Percentiles rank a stretch among this genome's conserved stretches.
phyloP scores from a whole-genome alignment of 495 filamentous ascomycete genomes.

The Xylaria grammica region DNA sequence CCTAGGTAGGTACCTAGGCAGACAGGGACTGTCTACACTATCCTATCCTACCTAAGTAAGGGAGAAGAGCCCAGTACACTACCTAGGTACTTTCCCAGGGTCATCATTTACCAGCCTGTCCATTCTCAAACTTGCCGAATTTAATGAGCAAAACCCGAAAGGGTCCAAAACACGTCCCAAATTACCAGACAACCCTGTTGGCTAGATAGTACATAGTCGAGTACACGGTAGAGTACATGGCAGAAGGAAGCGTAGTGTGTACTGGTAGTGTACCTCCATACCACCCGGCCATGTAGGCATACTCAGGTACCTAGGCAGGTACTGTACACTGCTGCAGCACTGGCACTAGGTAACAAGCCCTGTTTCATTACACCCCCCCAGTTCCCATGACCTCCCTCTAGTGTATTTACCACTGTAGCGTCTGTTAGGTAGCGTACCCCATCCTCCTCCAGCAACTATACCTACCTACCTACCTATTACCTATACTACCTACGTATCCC shows the following conservation, averaged over 20 bases:
- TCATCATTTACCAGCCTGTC: slow-evolving; percentile 25
- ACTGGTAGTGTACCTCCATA: not conserved
- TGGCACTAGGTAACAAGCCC: not conserved
- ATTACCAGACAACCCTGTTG: slow-evolving; percentile 21
- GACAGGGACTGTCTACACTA: slow-evolving; percentile 11
- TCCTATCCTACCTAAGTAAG: no score
- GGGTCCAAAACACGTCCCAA: slow-evolving; percentile 11
- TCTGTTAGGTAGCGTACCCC: no score
- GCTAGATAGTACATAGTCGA: not conserved
- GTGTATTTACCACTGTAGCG: no score
- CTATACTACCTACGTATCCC: not conserved
- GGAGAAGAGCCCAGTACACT: no score
- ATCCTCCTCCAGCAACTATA: no score
- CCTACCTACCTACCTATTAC: not conserved
- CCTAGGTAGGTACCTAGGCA: not conserved
- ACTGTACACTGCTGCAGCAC: not conserved
- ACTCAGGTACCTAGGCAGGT: no score
- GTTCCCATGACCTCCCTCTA: no score
- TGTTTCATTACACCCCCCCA: not conserved
- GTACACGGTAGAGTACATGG: no score
- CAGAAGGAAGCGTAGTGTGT: not conserved
- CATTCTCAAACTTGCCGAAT: slow-evolving; percentile 23
- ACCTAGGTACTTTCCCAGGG: not conserved
- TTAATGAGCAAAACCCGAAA: slow-evolving; percentile 19
- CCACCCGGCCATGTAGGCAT: no score